Base-by-base conservation (phyloP, 805 yeast genomes). In the Maudiozyma bulderi region DNA sequence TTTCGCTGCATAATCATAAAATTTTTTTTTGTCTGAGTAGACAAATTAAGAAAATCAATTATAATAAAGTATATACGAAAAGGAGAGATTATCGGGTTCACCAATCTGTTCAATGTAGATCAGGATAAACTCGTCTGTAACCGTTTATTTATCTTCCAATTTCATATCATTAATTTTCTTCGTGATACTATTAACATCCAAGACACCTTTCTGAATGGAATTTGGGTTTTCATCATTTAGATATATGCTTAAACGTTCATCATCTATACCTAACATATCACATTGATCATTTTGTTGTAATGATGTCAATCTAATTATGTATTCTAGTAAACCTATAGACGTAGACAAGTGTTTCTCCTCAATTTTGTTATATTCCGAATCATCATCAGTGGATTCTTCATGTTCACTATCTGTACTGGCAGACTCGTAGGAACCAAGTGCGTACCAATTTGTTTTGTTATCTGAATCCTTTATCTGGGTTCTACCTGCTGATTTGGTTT, bases 181-280 rank as follows among this genome's bases (percentile, higher is more conserved):
- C 5, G 47, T 47, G 6, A 52, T 40, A 34, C 45, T 48, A 40
- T 47, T 40, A n/a, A 49, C 20, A 20, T 41, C 37, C 6, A 38
- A 15, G 1, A 42, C 44, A 8, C 42, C 15, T 30, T 45, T 45
- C 49, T 28, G 49, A 33, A 28, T 47, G 9, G 49, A 37, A 9
- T 42, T 41, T 10, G 65, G 61, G 45, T 62, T 62, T 50, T 82
- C 86, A 54, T 84, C 86, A 43, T 76, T 72, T 15, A 85, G 64
- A 54, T 82, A 85, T 1, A 81, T 57, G 3, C 80, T 65, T 9
- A 85, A 65, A 34, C 82, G 72, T 60, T 85, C 91, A 59, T 86
- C 93, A n/a, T 75, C 73, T 8, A 80, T 75, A 7, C 76, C 67
- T 8, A 78, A 58, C 3, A 83, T 64, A 1, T 81, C 70, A 29